Base-by-base conservation (phyloP, 2,329 filamentous ascomycete species). In the Thielaviopsis populi region DNA sequence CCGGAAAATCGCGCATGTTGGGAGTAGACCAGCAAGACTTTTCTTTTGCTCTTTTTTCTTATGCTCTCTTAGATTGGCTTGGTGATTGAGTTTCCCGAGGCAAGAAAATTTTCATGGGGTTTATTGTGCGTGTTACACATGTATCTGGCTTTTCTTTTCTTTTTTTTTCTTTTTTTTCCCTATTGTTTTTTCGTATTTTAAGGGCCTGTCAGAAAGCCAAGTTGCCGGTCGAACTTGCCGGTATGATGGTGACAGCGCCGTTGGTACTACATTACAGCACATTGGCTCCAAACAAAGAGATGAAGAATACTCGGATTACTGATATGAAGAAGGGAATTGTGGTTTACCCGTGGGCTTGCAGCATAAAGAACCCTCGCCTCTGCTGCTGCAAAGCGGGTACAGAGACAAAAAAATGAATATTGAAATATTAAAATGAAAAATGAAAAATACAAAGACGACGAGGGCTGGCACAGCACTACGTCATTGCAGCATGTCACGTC, bases 401-500 rank as follows among this genome's bases (percentile, higher is more conserved):
- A 22, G 24, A n/a, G 27, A 15, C 15, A 54, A 15, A 37, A 56
- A 27, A 56, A 56, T n/a, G 24, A 33, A 15, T n/a, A n/a, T n/a
- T n/a, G n/a, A n/a, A n/a, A n/a, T n/a, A n/a, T n/a, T n/a, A n/a
- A n/a, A n/a, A n/a, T n/a, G 10, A 56, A 37, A n/a, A 11, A 10
- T 2, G 17, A 17, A 56, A 30, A 56, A 56, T n/a, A n/a, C n/a
- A n/a, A n/a, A n/a, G n/a, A n/a, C n/a, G n/a, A n/a, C n/a, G n/a
- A n/a, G n/a, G n/a, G n/a, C n/a, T n/a, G n/a, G n/a, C n/a, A n/a
- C 24, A 54, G 15, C 27, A 1, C 53, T 56, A 56, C 53, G 53
- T 56, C 53, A 56, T 56, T 56, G 53, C 27, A 37, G 15, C 24
- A 37, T 56, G 53, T 56, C 53, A 56, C 53, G 53, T 56, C 53